Percentiles rank a stretch among this genome's conserved stretches.
Conservation (phyloP, 176 grass and related monocot species). For the Musa troglodytarum region DNA sequence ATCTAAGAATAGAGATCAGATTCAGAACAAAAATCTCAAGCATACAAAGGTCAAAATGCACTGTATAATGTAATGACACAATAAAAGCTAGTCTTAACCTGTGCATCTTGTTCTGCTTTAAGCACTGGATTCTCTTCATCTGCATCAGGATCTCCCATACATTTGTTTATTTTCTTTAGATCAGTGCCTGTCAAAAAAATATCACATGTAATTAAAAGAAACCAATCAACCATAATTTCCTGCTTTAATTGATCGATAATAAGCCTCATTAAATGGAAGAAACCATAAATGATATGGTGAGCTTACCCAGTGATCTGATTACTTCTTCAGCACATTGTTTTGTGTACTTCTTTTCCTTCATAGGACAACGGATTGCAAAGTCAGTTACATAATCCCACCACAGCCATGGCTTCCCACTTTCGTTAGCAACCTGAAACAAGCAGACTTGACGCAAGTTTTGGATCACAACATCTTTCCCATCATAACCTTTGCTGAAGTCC, state of each 20-base stretch:
- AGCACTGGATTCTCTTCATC: slow-evolving; percentile 71
- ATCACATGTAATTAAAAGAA: neutral
- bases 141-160: slow-evolving; percentile 63
- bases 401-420: slow-evolving; percentile 59
- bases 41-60: neutral
- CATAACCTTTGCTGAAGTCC: slow-evolving; percentile 77
- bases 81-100: slow-evolving; percentile 33
- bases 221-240: neutral
- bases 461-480: slow-evolving; percentile 79
- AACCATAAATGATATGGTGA: neutral
- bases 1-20: neutral
- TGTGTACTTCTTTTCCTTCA: slow-evolving; percentile 85
- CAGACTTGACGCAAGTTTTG: slow-evolving; percentile 77
- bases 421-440: slow-evolving; percentile 55
- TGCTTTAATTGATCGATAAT: neutral
- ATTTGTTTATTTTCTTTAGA: slow-evolving; percentile 67
- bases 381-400: slow-evolving; percentile 96
- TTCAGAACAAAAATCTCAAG: neutral
- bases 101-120: slow-evolving; percentile 78
- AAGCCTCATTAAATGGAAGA: neutral
- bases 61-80: neutral
- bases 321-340: slow-evolving; percentile 72
- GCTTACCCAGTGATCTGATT: slow-evolving; percentile 68
- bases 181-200: slow-evolving; percentile 40
- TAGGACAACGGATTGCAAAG: slow-evolving; percentile 63